Conservation (phyloP, 2,329 filamentous ascomycete species). For the Elsinoe australis region DNA sequence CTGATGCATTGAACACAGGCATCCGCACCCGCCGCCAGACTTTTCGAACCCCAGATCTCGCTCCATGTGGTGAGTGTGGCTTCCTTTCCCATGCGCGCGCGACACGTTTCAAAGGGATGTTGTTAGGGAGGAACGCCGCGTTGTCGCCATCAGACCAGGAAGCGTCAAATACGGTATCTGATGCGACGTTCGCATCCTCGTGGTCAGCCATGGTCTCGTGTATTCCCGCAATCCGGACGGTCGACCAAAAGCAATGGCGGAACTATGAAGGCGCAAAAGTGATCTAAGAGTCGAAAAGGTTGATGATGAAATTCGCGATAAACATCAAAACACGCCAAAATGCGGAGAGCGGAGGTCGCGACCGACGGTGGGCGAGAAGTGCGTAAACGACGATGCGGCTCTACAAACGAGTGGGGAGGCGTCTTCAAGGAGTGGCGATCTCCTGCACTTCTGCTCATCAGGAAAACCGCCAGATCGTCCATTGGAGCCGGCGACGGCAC, state of each 20-base stretch:
- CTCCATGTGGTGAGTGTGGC: conserved; percentile 35
- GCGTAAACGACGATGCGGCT: background rate
- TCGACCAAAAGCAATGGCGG: too few relatives aligned
- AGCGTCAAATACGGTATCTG: conserved; percentile 26
- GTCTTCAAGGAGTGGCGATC: conserved; percentile 3
- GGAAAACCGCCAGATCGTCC: too few relatives aligned
- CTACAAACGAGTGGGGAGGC: background rate
- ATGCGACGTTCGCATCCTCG: background rate
- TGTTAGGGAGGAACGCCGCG: conserved; percentile 34
- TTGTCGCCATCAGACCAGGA: conserved; percentile 38
- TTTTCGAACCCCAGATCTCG: conserved; percentile 36
- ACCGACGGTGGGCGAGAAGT: conserved; percentile 10
- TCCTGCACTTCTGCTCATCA: conserved; percentile 5
- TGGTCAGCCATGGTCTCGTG: background rate
- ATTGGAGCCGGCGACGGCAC: too few relatives aligned
- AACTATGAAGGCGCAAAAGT: too few relatives aligned
- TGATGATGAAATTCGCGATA: conserved; percentile 8
- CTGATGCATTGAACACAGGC: background rate
- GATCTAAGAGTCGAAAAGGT: background rate
- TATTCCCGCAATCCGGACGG: too few relatives aligned
- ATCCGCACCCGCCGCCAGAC: conserved; percentile 38
- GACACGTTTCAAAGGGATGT: conserved; percentile 36
- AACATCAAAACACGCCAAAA: conserved; percentile 14
- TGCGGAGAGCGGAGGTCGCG: conserved; percentile 4
- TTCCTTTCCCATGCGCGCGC: conserved; percentile 45